phyloP scores from a whole-genome alignment of 257 asterid genomes.

The Agastache rugosa region DNA sequence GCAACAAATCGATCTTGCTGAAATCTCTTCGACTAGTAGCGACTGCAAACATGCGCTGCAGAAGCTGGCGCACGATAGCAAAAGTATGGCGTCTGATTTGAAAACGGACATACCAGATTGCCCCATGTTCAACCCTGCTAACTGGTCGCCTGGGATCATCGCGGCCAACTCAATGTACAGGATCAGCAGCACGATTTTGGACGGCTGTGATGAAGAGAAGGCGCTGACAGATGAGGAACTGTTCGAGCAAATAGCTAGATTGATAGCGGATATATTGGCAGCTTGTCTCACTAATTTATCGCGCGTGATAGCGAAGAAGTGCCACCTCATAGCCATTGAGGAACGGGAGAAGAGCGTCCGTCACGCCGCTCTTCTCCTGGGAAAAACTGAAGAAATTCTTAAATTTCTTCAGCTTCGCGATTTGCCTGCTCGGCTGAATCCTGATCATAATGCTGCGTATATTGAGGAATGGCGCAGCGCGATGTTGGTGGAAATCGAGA shows the following conservation, averaged over 20 bases:
- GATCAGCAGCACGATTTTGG: constrained; percentile 40
- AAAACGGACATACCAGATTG: constrained; percentile 27
- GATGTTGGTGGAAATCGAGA: neutral
- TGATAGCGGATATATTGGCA: constrained; percentile 46
- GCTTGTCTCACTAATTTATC: constrained; percentile 44
- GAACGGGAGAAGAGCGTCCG: constrained; percentile 47
- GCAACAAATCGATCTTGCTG: constrained; percentile 41
- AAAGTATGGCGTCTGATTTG: constrained; percentile 34
- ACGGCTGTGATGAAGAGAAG: constrained; percentile 13
- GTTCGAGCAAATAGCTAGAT: constrained; percentile 34
- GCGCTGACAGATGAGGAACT: constrained; percentile 29
- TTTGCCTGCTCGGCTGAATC: constrained; percentile 17
- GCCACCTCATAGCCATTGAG: constrained; percentile 43
- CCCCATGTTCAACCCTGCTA: constrained; percentile 45
- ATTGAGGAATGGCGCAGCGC: constrained; percentile 44
- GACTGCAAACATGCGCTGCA: constrained; percentile 27
- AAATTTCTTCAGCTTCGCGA: constrained; percentile 36
- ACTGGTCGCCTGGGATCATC: constrained; percentile 45
- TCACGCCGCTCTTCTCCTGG: too few relatives aligned
- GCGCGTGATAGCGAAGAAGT: constrained; percentile 42
- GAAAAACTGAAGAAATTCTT: constrained; percentile 47
- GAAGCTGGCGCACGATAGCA: constrained; percentile 24
- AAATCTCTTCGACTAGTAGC: constrained; percentile 17
- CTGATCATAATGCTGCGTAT: constrained; percentile 27
- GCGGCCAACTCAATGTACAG: constrained; percentile 58